Evolutionary conservation across 2,329 filamentous ascomycete species (phyloP).

Genomic region (Chalara sp.): DNA sequence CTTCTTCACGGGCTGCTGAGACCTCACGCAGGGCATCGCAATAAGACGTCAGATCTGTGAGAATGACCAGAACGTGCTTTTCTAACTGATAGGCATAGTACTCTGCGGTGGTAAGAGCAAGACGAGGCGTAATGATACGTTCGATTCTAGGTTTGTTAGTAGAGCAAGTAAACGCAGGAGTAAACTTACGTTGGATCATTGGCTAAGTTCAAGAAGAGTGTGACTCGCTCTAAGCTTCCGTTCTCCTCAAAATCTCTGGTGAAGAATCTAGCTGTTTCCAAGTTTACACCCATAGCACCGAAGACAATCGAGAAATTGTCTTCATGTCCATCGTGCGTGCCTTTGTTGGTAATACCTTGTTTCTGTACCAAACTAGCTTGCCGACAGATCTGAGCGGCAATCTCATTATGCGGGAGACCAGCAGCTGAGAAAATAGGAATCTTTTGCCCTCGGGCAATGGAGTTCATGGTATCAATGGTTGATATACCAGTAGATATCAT

Average conservation of each 20-base stretch:
- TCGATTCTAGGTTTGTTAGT: conserved; percentile 62
- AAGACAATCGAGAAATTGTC: conserved; percentile 99
- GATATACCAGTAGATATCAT: conserved; percentile 99
- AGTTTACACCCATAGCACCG: conserved; percentile 99
- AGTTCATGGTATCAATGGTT: conserved; percentile 97
- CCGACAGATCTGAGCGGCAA: conserved; percentile 96
- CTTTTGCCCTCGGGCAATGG: conserved; percentile 96
- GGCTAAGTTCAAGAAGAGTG: conserved; percentile 96
- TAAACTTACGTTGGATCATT: conserved; percentile 88
- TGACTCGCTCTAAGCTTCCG: conserved; percentile 94
- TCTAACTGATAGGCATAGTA: conserved; percentile 99
- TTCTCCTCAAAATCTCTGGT: conserved; percentile 99
- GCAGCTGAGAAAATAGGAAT: conserved; percentile 98
- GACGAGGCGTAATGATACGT: conserved; percentile 98
- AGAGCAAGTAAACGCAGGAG: neutral
- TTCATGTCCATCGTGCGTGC: conserved; percentile 90
- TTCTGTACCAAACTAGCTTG: conserved; percentile 85
- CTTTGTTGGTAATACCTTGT: conserved; percentile 78
- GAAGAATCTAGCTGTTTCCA: conserved; percentile 98
- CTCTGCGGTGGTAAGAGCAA: conserved; percentile 95
- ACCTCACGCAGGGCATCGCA: conserved; percentile 99
- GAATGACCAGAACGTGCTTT: conserved; percentile 98
- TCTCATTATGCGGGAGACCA: conserved; percentile 98
- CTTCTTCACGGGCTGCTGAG: conserved; percentile 95
- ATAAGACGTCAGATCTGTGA: conserved; percentile 96